Evolutionary conservation across 2,329 filamentous ascomycete species (phyloP), one percentile per base, ranked within the genome.

Genomic region (Helicocarpus griseus): DNA sequence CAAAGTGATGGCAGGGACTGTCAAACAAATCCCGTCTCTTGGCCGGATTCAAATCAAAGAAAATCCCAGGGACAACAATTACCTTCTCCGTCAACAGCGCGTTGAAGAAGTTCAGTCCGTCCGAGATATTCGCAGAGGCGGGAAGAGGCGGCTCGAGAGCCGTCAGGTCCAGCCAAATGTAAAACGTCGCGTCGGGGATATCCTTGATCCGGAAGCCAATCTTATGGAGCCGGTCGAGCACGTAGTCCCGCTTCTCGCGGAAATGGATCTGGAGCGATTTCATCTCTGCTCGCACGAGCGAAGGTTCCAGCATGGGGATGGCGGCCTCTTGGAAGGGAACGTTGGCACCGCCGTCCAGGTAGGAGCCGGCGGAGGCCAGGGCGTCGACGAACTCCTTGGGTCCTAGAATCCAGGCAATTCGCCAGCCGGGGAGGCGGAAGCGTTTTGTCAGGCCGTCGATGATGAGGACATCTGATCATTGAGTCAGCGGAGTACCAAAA

Each of bases 371-470:
- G 36, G 86, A 90, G 52, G 89, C 88, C 58, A 96, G 90, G 28
- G 91, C 90, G 69, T 87, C 85, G 73, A 96, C 89, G 71, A 95
- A 97, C 63, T 95, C 90, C 76, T 95, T 96, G 58, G 91, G 91
- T 1, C 91, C 91, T 51, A 97, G 69, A 60, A 97, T 89, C 91
- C 91, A 97, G 5, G 91, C 90, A 40, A 97, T 90, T 66, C 91
- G 86, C 89, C 91, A 97, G 55, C 91, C 91, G 1, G 91, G 91
- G 29, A 97, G 82, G 59, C 91, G 85, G 80, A 97, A 97, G 56
- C 91, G 86, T 79, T 97, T 97, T 61, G 91, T 97, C 24, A 97
- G 79, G 47, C 91, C 91, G 65, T 97, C 91, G 58, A 97, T 91
- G 68, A 97, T 87, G 57, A 97, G 80, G 1, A 97, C 90, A 63